Conservation (phyloP, 345 rosid species). For the Nephelium lappaceum region DNA sequence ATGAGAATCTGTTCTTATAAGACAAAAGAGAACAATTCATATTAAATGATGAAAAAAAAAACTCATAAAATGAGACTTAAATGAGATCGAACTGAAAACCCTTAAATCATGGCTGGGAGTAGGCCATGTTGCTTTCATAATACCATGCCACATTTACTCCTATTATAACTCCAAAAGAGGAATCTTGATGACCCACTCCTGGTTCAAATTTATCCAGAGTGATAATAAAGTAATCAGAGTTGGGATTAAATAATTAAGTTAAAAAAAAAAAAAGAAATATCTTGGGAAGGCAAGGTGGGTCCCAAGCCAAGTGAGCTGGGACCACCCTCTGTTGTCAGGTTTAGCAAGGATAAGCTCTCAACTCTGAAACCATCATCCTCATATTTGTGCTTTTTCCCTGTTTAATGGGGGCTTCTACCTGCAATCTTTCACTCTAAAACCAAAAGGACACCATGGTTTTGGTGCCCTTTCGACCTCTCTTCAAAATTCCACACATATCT, state of each 20-base stretch:
- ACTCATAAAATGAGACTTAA: too few species aligned
- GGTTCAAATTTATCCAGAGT: not conserved
- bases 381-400: too few species aligned
- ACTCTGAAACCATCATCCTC: constrained; percentile 2
- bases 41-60: too few species aligned
- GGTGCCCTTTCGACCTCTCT: constrained; percentile 34
- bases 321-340: constrained; percentile 33
- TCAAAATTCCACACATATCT: constrained; percentile 26
- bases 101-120: too few species aligned
- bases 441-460: constrained; percentile 33
- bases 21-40: too few species aligned
- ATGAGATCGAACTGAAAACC: too few species aligned
- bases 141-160: too few species aligned
- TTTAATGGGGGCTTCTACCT: constrained; percentile 16
- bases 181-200: not conserved
- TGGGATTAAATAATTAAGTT: not conserved
- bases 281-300: not conserved
- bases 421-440: constrained; percentile 11
- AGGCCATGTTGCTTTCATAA: too few species aligned
- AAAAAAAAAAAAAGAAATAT: constrained; percentile 29
- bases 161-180: too few species aligned
- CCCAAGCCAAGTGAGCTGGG: constrained; percentile 34
- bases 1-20: too few species aligned
- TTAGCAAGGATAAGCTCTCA: constrained; percentile 37
- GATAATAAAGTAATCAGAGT: constrained; percentile 11